These are phyloP conservation scores for Chiua sp. DNA, from an alignment of 1,284 basidiomycete species.

Conservation along the genomic window DNA sequence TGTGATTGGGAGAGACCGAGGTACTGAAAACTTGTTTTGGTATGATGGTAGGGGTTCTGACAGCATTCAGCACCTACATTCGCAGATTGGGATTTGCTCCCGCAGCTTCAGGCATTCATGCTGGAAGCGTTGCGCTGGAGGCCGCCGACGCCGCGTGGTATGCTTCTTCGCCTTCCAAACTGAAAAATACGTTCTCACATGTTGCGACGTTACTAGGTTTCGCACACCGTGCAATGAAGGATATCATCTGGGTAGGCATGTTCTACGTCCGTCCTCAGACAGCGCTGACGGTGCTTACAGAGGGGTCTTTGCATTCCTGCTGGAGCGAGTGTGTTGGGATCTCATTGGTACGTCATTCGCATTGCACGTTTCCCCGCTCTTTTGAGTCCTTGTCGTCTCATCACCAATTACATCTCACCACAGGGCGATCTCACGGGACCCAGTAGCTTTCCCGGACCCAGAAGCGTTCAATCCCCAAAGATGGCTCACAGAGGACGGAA, in stretches of 20 bases:
- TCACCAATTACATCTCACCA: not conserved
- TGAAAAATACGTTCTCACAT: too few species aligned
- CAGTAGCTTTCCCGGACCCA: conserved; percentile 58
- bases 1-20: conserved; percentile 54
- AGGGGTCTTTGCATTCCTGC: conserved; percentile 59
- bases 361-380: not conserved
- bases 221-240: conserved; percentile 59
- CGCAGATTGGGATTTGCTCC: conserved; percentile 52
- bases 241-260: conserved; percentile 56
- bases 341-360: conserved; percentile 51
- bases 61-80: conserved; percentile 26
- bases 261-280: too few species aligned
- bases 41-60: conserved; percentile 33
- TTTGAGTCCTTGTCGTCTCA: not conserved
- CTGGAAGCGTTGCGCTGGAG: conserved; percentile 66
- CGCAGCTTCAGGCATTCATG: conserved; percentile 63
- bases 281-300: conserved; percentile 31
- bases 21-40: too few species aligned
- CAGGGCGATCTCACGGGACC: conserved; percentile 46
- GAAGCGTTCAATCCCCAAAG: conserved; percentile 59
- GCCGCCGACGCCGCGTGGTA: conserved; percentile 48
- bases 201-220: conserved; percentile 42
- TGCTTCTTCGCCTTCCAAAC: not conserved
- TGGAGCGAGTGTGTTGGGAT: conserved; percentile 61
- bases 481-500: conserved; percentile 56